phyloP scores from a whole-genome alignment of 1,139 yeast species.

The Barnettozyma hawaiiensis region DNA sequence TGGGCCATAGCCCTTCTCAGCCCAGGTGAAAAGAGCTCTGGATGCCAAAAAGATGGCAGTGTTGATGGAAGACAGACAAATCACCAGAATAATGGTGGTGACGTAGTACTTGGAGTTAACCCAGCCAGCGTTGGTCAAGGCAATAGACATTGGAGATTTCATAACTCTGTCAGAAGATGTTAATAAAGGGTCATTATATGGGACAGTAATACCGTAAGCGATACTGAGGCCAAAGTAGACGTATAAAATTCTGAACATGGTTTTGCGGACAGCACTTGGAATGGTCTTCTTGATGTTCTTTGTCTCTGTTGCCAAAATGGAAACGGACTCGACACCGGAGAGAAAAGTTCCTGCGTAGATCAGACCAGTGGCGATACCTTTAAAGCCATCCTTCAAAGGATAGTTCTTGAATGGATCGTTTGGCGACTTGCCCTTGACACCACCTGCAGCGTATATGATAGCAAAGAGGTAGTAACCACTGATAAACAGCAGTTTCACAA shows the following conservation, averaged over 20 bases:
- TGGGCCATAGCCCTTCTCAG: conserved; percentile 56
- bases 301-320: conserved; percentile 52
- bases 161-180: conserved; percentile 33
- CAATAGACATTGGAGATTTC: conserved; percentile 70
- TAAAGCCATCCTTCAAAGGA: conserved; percentile 51
- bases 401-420: conserved; percentile 45
- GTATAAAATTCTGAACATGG: conserved; percentile 46
- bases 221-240: conserved; percentile 53
- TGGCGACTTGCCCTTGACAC: conserved; percentile 47
- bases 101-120: conserved; percentile 32
- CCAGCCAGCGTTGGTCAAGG: conserved; percentile 41
- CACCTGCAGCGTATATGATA: conserved; percentile 61
- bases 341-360: conserved; percentile 63
- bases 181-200: conserved; percentile 28
- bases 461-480: conserved; percentile 52
- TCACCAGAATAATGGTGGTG: conserved; percentile 37
- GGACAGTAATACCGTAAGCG: conserved; percentile 35
- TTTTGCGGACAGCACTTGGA: conserved; percentile 55
- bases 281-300: conserved; percentile 50
- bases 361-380: conserved; percentile 64
- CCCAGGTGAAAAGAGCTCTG: conserved; percentile 53
- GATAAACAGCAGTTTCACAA: conserved; percentile 45
- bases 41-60: conserved; percentile 52
- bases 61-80: conserved; percentile 54
- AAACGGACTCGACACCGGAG: conserved; percentile 54